Evolutionary conservation across 805 yeast species (phyloP).

Genomic region (Hanseniaspora vineae): DNA sequence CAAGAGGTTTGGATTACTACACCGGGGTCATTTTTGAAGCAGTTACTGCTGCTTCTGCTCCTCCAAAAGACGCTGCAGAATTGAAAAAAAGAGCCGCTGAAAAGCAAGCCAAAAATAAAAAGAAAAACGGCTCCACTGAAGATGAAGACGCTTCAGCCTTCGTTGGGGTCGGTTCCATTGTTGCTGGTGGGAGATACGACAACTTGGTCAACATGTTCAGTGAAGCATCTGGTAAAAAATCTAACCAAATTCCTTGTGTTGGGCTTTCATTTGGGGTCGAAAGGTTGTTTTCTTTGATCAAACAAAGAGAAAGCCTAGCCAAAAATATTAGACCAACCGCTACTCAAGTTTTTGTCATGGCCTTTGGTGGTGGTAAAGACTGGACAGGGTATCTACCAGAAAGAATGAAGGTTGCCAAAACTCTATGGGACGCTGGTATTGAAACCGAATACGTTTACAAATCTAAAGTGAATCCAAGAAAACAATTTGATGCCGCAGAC

Average conservation of each 20-base stretch:
- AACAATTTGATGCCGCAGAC: constrained; percentile 97
- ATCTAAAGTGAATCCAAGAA: constrained; percentile 85
- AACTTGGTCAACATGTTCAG: constrained; percentile 94
- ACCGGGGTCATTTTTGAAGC: constrained; percentile 96
- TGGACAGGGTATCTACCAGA: constrained; percentile 90
- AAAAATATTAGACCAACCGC: constrained; percentile 64
- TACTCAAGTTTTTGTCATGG: constrained; percentile 93
- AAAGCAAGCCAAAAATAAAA: constrained; percentile 13
- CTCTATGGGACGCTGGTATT: constrained; percentile 78
- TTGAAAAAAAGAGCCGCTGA: constrained; percentile 35
- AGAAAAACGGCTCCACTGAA: constrained; percentile 22
- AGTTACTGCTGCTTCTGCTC: constrained; percentile 92
- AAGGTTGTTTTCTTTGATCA: constrained; percentile 80
- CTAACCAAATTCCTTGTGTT: constrained; percentile 79
- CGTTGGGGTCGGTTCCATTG: constrained; percentile 97
- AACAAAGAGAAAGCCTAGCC: constrained; percentile 53
- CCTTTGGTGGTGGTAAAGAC: constrained; percentile 95
- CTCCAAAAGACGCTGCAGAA: constrained; percentile 69
- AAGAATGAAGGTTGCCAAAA: constrained; percentile 76
- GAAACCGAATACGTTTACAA: constrained; percentile 88
- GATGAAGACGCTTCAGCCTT: constrained; percentile 91
- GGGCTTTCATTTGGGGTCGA: constrained; percentile 97
- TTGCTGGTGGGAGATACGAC: constrained; percentile 98
- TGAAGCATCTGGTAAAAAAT: constrained; percentile 65
- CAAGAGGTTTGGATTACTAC: constrained; percentile 95